Base-by-base conservation (phyloP, 2,329 filamentous ascomycete species). In the Fusarium camptoceras region DNA sequence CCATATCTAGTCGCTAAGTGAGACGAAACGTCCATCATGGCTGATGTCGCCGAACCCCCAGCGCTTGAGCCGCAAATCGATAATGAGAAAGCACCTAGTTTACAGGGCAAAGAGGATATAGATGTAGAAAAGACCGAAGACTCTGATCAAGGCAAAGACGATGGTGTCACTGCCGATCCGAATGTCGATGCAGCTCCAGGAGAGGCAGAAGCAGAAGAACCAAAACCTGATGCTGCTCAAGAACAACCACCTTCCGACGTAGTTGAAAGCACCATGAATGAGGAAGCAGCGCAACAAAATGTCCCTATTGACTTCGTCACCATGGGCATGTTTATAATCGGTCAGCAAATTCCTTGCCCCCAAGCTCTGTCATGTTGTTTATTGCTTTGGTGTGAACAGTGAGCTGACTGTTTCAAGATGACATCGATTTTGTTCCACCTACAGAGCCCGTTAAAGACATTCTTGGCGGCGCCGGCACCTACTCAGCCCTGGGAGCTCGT, bases 381-480 rank as follows among this genome's bases (percentile, higher is more conserved):
- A n/a, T 39, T 43, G 11, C n/a, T 31, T 44, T 50, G 8, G 20
- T 24, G 14, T 15, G 24, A n/a, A 22, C 20, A 56, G 9, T 14
- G 14, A 47, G 53, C 69, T 72, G 39, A 72, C 70, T 47, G 30
- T 15, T 48, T 44, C 12, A 48, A 95, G 94, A 98, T 83, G 93
- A 98, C 65, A 98, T 98, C 75, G 92, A 98, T 74, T 97, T 94
- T 76, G 84, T 88, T 31, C 90, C 91, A 5, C 89, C 91, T 43
- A 89, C 83, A 59, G 87, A 91, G 7, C 85, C 91, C 15, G 91
- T 92, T 41, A 88, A 87, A 73, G 87, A 95, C 76, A 87, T 98
- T 22, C 85, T 96, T n/a, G 96, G 96, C 55, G 96, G 96, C 25
- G 96, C 92, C 28, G 96, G 94, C 27, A 88, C 94, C 4, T 98